Percentiles rank a stretch among this genome's conserved stretches.
phyloP scores from a whole-genome alignment of 768 basidiomycete genomes.

The Mycena alexandri region DNA sequence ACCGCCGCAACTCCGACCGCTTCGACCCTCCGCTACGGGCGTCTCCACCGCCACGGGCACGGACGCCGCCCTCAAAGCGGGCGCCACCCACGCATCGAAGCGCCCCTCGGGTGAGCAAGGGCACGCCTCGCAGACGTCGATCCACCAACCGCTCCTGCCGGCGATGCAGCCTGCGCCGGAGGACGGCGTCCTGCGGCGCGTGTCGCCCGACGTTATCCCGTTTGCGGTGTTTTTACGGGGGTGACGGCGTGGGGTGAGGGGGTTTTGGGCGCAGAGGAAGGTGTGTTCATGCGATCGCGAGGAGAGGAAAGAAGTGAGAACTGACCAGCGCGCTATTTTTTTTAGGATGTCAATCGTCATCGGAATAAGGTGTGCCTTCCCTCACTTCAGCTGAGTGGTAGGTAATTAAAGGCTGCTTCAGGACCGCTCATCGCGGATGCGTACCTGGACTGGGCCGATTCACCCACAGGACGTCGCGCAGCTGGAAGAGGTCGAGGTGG shows the following conservation, averaged over 20 bases:
- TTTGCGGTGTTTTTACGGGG: slow-evolving; percentile 47
- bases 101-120: background rate
- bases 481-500: slow-evolving; percentile 44
- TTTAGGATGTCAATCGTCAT: background rate
- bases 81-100: slow-evolving; percentile 8
- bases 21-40: background rate
- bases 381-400: too few relatives aligned
- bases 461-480: slow-evolving; percentile 40
- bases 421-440: slow-evolving; percentile 40
- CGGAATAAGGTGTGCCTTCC: slow-evolving; percentile 6
- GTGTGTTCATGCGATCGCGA: too few relatives aligned
- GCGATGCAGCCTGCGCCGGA: slow-evolving; percentile 47
- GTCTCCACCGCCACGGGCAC: background rate
- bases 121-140: slow-evolving; percentile 7
- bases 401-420: background rate
- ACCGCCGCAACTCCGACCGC: background rate
- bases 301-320: too few relatives aligned
- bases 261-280: background rate
- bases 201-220: slow-evolving; percentile 52
- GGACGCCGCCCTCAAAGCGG: background rate
- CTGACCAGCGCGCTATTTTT: too few relatives aligned
- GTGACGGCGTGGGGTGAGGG: slow-evolving; percentile 38
- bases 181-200: slow-evolving; percentile 46
- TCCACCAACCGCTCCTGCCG: slow-evolving; percentile 55
- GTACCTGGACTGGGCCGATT: slow-evolving; percentile 53